A percentile compares a stretch with the other conserved stretches of the same genome.
These are phyloP conservation scores for Aspergillus sp. DNA, from an alignment of 2,329 filamentous ascomycete species.

Conservation along the genomic window DNA sequence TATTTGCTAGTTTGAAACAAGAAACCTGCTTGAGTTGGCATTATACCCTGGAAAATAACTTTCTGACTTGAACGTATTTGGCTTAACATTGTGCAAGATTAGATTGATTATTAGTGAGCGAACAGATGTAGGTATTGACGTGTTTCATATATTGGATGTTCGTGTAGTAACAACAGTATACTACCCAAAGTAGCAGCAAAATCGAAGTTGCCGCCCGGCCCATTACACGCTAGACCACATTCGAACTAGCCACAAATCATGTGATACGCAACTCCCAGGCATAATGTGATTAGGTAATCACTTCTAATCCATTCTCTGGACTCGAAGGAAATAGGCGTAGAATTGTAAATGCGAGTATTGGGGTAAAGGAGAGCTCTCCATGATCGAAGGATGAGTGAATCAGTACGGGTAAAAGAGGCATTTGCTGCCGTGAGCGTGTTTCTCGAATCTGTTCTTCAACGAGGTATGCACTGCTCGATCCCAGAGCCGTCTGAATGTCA, in stretches of 20 bases:
- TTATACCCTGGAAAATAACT: too few relatives aligned
- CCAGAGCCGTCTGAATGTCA: slow-evolving; percentile 3
- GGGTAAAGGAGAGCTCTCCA: not conserved
- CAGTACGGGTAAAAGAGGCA: slow-evolving; percentile 27
- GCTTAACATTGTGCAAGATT: too few relatives aligned
- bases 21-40: too few relatives aligned
- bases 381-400: slow-evolving; percentile 32
- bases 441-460: slow-evolving; percentile 42
- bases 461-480: slow-evolving; percentile 39
- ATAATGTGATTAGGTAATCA: not conserved
- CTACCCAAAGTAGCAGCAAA: too few relatives aligned
- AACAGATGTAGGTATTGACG: too few relatives aligned
- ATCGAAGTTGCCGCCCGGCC: too few relatives aligned
- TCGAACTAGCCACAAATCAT: not conserved
- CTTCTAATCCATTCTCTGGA: not conserved
- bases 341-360: not conserved
- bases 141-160: too few relatives aligned
- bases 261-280: not conserved
- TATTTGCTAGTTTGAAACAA: too few relatives aligned
- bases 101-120: too few relatives aligned
- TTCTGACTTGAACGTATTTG: too few relatives aligned
- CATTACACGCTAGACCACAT: not conserved
- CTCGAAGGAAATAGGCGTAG: not conserved
- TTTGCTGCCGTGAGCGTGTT: slow-evolving; percentile 41
- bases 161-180: too few relatives aligned